These are phyloP conservation scores for Candida tunisiensis DNA, from an alignment of 1,139 yeast genomes.

Conservation along the genomic window DNA sequence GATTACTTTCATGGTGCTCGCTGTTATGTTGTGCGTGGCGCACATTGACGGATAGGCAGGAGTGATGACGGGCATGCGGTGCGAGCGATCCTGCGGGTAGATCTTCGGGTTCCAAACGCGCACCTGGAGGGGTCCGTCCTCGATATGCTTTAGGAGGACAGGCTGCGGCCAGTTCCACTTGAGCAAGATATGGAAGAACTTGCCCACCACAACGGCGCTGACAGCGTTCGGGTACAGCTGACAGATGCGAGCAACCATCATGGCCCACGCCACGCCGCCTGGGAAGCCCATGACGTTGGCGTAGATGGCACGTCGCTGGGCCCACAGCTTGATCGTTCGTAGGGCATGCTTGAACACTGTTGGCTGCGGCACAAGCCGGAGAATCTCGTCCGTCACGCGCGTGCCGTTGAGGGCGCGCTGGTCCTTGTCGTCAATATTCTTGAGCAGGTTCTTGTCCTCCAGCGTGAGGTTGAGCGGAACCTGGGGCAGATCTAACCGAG, in stretches of 20 bases:
- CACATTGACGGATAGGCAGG: conserved; percentile 99
- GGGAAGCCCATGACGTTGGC: conserved; percentile 95
- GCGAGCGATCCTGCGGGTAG: conserved; percentile 76
- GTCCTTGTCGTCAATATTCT: conserved; percentile 82
- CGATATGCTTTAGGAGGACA: conserved; percentile 76
- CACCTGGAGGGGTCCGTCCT: conserved; percentile 93
- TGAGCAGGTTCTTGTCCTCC: conserved; percentile 67
- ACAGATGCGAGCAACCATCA: conserved; percentile 93
- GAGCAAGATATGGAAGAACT: conserved; percentile 70
- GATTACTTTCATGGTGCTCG: conserved; percentile 72
- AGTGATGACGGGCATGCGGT: conserved; percentile 96
- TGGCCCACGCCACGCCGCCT: conserved; percentile 99
- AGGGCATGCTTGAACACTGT: conserved; percentile 86
- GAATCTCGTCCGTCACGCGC: conserved; percentile 89
- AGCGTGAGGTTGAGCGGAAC: conserved; percentile 60
- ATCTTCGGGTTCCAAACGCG: conserved; percentile 94
- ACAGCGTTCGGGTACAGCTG: conserved; percentile 94
- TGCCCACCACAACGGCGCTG: conserved; percentile 74
- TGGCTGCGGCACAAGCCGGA: conserved; percentile 79
- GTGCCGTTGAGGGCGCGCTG: conserved; percentile 86
- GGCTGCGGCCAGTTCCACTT: conserved; percentile 99
- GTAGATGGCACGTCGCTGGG: conserved; percentile 84
- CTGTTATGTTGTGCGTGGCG: conserved; percentile 90
- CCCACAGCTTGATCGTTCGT: conserved; percentile 92
- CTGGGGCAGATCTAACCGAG: conserved; percentile 64